Conservation (phyloP, 352 stramenopile genomes). For the Phytopythium cucurbitacearum region DNA sequence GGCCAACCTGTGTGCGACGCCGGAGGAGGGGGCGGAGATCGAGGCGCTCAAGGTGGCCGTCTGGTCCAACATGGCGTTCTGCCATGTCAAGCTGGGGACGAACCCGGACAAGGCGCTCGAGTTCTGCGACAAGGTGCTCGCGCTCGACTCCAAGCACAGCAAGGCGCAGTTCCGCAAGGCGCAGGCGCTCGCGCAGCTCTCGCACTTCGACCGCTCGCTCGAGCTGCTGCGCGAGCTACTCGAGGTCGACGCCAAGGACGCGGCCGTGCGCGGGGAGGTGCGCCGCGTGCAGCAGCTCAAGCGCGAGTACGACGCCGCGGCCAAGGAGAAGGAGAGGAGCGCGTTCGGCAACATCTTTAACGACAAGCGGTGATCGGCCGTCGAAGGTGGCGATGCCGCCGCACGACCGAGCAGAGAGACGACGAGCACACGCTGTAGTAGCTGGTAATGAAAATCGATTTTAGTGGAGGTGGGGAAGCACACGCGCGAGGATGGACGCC, state of each 20-base stretch:
- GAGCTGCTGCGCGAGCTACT: constrained; percentile 49
- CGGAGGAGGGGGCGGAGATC: constrained; percentile 49
- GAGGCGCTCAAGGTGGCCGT: constrained; percentile 59
- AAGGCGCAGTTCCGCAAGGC: constrained; percentile 84
- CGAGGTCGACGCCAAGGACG: constrained; percentile 68
- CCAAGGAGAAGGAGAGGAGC: constrained; percentile 45
- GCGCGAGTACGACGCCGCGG: constrained; percentile 58
- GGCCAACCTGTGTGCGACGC: constrained; percentile 49
- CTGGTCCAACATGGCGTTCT: constrained; percentile 82
- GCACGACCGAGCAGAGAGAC: neutral
- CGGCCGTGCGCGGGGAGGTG: constrained; percentile 52
- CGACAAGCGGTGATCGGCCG: constrained; percentile 23
- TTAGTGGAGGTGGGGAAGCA: constrained; percentile 38
- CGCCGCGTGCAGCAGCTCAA: constrained; percentile 44
- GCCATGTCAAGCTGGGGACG: constrained; percentile 63
- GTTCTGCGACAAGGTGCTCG: constrained; percentile 73
- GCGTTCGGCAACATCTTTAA: constrained; percentile 77
- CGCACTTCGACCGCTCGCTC: constrained; percentile 51
- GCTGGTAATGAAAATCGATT: neutral
- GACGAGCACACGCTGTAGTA: too few relatives aligned
- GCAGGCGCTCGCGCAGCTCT: constrained; percentile 58
- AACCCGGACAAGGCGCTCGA: constrained; percentile 47
- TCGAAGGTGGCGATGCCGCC: neutral
- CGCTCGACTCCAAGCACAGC: constrained; percentile 51
- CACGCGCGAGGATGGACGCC: constrained; percentile 42